Evolutionary conservation across 148 eudicot species (phyloP), one percentile per base, ranked within the genome.

Genomic region (Camellia lanceoleosa): DNA sequence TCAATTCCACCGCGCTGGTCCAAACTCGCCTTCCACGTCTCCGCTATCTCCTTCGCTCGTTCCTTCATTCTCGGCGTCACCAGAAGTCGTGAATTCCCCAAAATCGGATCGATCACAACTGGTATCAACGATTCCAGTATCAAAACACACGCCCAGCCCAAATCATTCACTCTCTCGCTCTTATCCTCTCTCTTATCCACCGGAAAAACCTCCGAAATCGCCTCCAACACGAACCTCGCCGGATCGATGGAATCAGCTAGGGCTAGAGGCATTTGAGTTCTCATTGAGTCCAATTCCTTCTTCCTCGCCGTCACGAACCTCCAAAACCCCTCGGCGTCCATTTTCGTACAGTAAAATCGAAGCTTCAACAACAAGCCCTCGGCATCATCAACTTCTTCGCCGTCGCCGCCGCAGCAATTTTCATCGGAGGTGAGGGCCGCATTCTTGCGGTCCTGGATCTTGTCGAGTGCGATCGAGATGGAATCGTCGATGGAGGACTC

Each of bases 141-240:
- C 89, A 97, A 62, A 56, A 94, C 99, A 82, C 98, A 97, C 0
- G 98, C 98, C 99, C 99, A 97, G 1, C 98, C 97, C 78, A 94
- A 86, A 86, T 97, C 99, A 73, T 89, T 88, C 76, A 76, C 84
- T 9, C 84, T 83, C 70, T 88, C 94, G 46, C 83, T 80, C 78
- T 80, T 89, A 8, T 83, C 89, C 20, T 65, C 85, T 75, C 97
- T 86, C 79, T 88, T 92, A 60, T 91, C 97, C 80, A 87, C 93
- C 19, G 99, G 98, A 78, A 97, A 97, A 64, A 94, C 99, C 86
- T 91, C 99, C 15, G 97, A 92, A 42, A 94, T 91, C 7, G 97
- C 91, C 61, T 94, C 92, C 71, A 94, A 73, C 16, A 94, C 93
- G 41, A 94, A 92, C 73, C 86, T 89, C 5, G 97, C 91, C 42